Evolutionary conservation across 2,329 filamentous ascomycete species (phyloP).

Genomic region (Madurella fahalii): DNA sequence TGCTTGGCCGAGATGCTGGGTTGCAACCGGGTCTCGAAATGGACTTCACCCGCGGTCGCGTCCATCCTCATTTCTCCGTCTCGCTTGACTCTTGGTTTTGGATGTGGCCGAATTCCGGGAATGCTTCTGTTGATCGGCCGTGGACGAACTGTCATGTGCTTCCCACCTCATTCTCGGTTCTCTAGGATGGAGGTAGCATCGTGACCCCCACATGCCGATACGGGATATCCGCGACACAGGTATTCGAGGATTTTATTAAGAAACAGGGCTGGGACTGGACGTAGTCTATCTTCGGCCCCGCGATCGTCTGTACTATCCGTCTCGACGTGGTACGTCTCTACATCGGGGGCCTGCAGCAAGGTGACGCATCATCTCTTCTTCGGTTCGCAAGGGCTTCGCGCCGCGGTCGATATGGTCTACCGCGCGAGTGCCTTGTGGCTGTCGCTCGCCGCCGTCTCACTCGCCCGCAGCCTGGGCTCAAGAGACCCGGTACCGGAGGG

Average conservation of each 20-base stretch:
- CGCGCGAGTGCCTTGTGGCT: constrained; percentile 12
- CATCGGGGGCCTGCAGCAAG: background rate
- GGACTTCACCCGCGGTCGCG: background rate
- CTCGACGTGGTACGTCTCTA: background rate
- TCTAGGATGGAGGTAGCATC: background rate
- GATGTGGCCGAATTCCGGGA: background rate
- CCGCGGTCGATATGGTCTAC: constrained; percentile 20
- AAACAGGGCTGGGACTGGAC: background rate
- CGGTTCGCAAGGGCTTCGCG: background rate
- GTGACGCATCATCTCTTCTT: background rate
- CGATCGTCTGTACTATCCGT: background rate
- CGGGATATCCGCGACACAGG: background rate
- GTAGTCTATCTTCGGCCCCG: too few relatives aligned
- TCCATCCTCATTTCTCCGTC: constrained; percentile 6
- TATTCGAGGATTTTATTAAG: background rate
- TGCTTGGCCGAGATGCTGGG: background rate
- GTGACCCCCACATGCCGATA: background rate
- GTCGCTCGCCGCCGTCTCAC: constrained; percentile 14
- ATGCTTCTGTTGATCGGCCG: background rate
- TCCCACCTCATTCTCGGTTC: background rate
- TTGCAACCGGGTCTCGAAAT: constrained; percentile 7
- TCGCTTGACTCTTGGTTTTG: background rate
- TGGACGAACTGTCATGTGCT: background rate
- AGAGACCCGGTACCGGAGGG: constrained; percentile 30
- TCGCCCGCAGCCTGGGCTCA: constrained; percentile 23